Base-by-base conservation (phyloP, 352 stramenopile species). In the Globisporangium yorkense region DNA sequence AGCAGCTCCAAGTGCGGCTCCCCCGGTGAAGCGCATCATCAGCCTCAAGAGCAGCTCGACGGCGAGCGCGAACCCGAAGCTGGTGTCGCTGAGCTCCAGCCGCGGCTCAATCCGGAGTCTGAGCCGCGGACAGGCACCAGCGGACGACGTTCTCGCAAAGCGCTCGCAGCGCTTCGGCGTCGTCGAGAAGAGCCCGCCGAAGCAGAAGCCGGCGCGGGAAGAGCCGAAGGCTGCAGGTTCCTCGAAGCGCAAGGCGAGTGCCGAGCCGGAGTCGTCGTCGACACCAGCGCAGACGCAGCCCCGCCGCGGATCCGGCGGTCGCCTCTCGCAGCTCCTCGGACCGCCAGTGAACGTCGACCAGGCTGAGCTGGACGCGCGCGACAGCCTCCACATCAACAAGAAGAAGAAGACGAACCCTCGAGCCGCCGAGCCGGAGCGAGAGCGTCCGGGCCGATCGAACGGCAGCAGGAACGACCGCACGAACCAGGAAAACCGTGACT, bases 271-370 rank as follows among this genome's bases (percentile, higher is more conserved):
- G 9, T 53, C 45, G 27, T 44, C 59, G 1, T 31, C 47, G 9
- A 41, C 48, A 21, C 33, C 57, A 18, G 51, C 29, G 35, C 52
- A 61, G 37, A 52, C 46, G 1, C 44, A 57, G 12, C 7, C 27
- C 10, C 48, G 60, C 3, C 48, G 57, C 15, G 57, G 63, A 35
- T 59, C 56, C 8, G 64, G 63, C 47, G 65, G 67, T n/a, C 63
- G 73, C 0, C 21, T 88, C 40, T 69, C 79, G 1, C 65, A 82
- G 35, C 50, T 86, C 52, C 74, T 92, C 6, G 82, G 82, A 0
- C 82, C 82, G 1, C 82, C 82, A 0, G 78, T 92, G 47, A 92
- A 90, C 56, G 77, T 88, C 27, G 78, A 90, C 52, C 82, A 92
- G 49, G 82, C 82, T 2, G 75, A 92, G 54, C 54, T 92, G 12